phyloP scores from a whole-genome alignment of 345 rosid species.

The Aegle marmelos region DNA sequence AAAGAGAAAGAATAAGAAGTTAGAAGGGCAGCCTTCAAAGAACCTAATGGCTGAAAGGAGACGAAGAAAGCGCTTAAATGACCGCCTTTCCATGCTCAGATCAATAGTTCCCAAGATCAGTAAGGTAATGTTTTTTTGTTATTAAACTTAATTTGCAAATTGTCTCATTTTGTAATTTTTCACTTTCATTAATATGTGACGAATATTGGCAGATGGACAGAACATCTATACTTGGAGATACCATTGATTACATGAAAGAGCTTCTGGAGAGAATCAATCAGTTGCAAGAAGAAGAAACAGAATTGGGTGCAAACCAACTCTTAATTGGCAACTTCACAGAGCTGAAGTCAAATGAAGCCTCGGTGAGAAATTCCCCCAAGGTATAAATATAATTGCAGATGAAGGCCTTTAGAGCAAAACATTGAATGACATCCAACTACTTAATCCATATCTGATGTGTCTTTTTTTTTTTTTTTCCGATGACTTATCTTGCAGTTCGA shows the following conservation, averaged over 20 bases:
- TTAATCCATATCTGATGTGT: not conserved
- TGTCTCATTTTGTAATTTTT: not conserved
- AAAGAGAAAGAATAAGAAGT: slow-evolving; percentile 48
- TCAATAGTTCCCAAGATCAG: slow-evolving; percentile 95
- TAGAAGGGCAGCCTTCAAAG: slow-evolving; percentile 91
- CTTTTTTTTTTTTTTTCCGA: not conserved
- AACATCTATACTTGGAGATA: slow-evolving; percentile 49
- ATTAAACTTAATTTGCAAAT: not conserved
- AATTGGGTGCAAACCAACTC: slow-evolving; percentile 35
- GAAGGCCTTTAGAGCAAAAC: not conserved
- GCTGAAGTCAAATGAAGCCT: slow-evolving; percentile 46
- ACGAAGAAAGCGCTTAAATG: slow-evolving; percentile 78
- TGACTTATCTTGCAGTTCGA: slow-evolving; percentile 52
- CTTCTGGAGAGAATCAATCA: slow-evolving; percentile 57
- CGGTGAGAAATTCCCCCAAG: slow-evolving; percentile 84
- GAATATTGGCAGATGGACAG: slow-evolving; percentile 39
- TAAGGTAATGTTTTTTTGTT: slow-evolving; percentile 45
- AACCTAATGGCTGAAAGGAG: slow-evolving; percentile 90
- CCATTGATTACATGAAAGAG: slow-evolving; percentile 59
- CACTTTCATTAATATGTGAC: not conserved
- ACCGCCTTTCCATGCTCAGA: slow-evolving; percentile 83
- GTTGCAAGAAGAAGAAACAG: slow-evolving; percentile 50
- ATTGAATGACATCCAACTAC: not conserved
- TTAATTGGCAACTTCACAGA: slow-evolving; percentile 41
- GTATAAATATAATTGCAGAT: slow-evolving; percentile 29